phyloP scores from a whole-genome alignment of 2,329 filamentous ascomycete genomes.

The Sordariomycetes sp. region DNA sequence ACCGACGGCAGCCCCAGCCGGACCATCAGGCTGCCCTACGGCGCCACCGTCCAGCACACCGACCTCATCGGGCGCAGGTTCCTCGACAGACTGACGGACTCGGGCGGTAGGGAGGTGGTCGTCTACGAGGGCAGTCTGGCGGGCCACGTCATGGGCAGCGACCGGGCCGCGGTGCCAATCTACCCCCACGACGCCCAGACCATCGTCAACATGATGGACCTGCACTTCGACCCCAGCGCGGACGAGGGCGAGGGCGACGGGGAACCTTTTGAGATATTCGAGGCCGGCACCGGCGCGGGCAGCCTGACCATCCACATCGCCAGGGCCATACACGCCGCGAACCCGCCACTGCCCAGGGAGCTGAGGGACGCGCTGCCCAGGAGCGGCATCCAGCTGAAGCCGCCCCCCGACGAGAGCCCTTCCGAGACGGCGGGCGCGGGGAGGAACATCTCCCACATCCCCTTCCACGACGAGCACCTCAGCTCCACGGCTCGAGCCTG shows the following conservation, averaged over 20 bases:
- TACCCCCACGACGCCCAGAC: constrained; percentile 68
- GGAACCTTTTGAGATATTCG: constrained; percentile 61
- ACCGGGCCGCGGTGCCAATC: constrained; percentile 63
- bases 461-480: constrained; percentile 14
- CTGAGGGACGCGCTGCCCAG: constrained; percentile 2
- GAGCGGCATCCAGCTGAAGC: background rate
- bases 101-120: constrained; percentile 38
- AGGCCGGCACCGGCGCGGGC: constrained; percentile 80
- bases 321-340: constrained; percentile 66
- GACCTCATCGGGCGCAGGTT: constrained; percentile 54
- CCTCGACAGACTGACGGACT: constrained; percentile 49
- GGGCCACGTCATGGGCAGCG: constrained; percentile 61
- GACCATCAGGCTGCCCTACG: constrained; percentile 30
- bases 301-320: constrained; percentile 68
- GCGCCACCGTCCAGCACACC: constrained; percentile 35
- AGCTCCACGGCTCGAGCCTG: background rate
- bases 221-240: constrained; percentile 45
- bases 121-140: constrained; percentile 59
- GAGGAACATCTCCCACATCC: constrained; percentile 9
- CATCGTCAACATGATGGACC: constrained; percentile 68
- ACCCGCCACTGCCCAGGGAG: constrained; percentile 25
- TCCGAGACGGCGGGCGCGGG: constrained; percentile 3
- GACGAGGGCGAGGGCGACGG: constrained; percentile 17
- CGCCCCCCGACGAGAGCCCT: background rate
- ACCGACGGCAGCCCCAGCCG: constrained; percentile 19